Base-by-base conservation (phyloP, 768 basidiomycete species). In the Tylopilus balloui region DNA sequence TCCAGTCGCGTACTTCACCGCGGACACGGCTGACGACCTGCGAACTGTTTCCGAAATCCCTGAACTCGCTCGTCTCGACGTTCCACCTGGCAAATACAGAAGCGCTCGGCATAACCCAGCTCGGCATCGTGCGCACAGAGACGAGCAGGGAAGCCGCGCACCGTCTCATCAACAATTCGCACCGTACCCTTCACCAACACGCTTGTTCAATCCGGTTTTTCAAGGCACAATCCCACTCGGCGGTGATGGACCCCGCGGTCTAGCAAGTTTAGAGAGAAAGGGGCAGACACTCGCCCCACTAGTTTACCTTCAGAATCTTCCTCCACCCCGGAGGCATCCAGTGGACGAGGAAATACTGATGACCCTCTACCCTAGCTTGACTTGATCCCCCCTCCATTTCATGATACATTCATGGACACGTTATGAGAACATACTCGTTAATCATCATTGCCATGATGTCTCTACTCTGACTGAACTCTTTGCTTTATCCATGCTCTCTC, bases 1-100 rank as follows among this genome's bases (percentile, higher is more conserved):
- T 43, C 10, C 56, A 90, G 87, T 88, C 57, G 88, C 88, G 9
- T 90, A 90, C 68, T 88, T 82, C 59, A 86, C 83, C 0, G 75
- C 80, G 35, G 80, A 84, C 25, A 78, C 81, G 0, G 63, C 80
- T 27, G 73, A 83, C 44, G 68, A 71, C 43, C 73, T 90, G 19
- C 66, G 60, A 39, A 82, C 79, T 3, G 75, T 90, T 37, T 77
- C 84, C 44, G 78, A 86, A 42, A 66, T 79, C 36, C 78, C 79
- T 12, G 65, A 73, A 36, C 74, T 90, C 39, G 72, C 75, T 10
- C 57, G 62, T 29, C 61, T 90, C 20, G 61, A 66, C 7, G 81
- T 84, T 31, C 86, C 88, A 0, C 64, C 65, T 4, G 81, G 80
- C 17, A 76, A 69, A 47, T 90, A 89, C 56, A 75, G 72, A 52